A percentile compares a stretch with the other conserved stretches of the same genome.
Conservation (phyloP, 2,329 filamentous ascomycete species). For the Aspergillus pseudoglaucus region DNA sequence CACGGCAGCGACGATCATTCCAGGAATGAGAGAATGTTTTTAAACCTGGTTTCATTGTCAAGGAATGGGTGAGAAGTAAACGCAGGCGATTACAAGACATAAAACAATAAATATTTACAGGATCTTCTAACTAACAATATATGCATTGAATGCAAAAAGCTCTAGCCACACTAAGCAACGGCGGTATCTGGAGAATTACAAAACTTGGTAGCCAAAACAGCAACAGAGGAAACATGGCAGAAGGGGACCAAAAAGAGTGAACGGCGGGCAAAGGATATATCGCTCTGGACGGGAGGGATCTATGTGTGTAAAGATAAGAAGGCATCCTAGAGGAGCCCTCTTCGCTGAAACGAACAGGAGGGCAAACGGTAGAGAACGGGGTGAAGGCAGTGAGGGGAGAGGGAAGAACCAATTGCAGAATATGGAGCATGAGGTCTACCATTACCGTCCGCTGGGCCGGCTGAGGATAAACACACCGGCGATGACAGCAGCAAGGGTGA, state of each 20-base stretch:
- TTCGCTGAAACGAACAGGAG: not conserved
- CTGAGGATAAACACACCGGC: slow-evolving; percentile 86
- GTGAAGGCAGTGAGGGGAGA: not conserved
- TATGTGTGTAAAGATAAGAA: no score
- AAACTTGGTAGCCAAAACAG: not conserved
- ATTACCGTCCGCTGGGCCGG: slow-evolving; percentile 50
- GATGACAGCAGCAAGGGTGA: slow-evolving; percentile 90
- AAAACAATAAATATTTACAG: slow-evolving; percentile 3
- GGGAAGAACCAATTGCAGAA: not conserved
- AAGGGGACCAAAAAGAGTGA: not conserved
- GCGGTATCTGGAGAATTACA: not conserved
- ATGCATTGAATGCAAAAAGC: not conserved
- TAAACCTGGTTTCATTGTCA: no score
- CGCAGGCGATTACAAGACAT: not conserved
- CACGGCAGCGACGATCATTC: no score
- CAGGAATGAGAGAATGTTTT: no score
- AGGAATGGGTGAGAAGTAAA: no score
- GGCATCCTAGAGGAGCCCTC: no score
- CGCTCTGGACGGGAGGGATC: slow-evolving; percentile 2
- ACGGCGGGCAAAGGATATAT: not conserved
- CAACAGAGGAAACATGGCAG: slow-evolving; percentile 1
- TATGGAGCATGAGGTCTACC: not conserved
- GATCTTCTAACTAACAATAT: not conserved
- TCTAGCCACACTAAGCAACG: not conserved
- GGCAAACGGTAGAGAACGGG: not conserved